Percentiles rank a stretch among this genome's conserved stretches.
These are phyloP conservation scores for Neonectria coccinea DNA, from an alignment of 2,329 filamentous ascomycete species.

Conservation along the genomic window DNA sequence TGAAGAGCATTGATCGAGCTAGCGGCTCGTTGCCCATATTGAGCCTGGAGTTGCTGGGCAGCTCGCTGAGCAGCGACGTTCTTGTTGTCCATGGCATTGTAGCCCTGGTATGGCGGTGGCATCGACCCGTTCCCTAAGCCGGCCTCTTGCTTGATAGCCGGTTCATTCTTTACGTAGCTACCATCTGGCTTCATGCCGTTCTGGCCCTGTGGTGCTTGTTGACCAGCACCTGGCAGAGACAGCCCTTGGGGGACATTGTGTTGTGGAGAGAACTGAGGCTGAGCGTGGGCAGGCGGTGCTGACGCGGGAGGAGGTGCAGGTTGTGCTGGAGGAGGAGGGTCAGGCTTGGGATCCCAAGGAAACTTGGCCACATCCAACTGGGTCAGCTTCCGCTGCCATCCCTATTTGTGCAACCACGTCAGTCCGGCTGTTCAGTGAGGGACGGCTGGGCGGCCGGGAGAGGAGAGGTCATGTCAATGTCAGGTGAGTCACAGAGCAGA, in stretches of 20 bases:
- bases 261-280: constrained; percentile 50
- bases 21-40: constrained; percentile 73
- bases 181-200: constrained; percentile 60
- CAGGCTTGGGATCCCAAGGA: constrained; percentile 92
- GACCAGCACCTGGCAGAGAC: constrained; percentile 47
- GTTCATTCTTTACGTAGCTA: constrained; percentile 60
- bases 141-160: constrained; percentile 59
- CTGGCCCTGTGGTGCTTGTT: constrained; percentile 42
- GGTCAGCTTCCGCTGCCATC: constrained; percentile 93
- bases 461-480: constrained; percentile 2
- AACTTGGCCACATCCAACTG: constrained; percentile 87
- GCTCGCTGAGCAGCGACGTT: constrained; percentile 66
- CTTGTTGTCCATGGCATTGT: constrained; percentile 50
- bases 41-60: constrained; percentile 65
- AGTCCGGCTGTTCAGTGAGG: constrained; percentile 32
- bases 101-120: constrained; percentile 49
- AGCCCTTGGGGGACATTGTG: constrained; percentile 41
- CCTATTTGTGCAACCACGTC: constrained; percentile 63
- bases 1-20: constrained; percentile 75
- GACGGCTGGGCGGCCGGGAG: not conserved
- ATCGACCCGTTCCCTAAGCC: constrained; percentile 49
- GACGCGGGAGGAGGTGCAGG: constrained; percentile 45
- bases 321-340: constrained; percentile 59
- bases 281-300: constrained; percentile 44
- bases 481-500: not conserved